Evolutionary conservation across 2,329 filamentous ascomycete genomes (phyloP).

Genomic region (Hortaea werneckii): DNA sequence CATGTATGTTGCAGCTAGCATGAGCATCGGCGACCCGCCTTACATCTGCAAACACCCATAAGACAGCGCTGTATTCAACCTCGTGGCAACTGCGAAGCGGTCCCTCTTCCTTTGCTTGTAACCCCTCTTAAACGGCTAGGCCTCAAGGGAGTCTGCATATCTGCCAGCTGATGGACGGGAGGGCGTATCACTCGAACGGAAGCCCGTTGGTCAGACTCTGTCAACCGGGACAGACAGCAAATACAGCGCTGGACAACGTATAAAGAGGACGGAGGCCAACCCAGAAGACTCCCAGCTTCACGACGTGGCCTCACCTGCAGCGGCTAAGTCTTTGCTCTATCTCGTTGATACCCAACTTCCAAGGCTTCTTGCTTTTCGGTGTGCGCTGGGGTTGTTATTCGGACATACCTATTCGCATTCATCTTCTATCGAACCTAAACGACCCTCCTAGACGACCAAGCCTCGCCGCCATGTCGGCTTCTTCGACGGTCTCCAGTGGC

Average conservation of each 20-base stretch:
- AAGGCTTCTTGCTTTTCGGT: slow-evolving; percentile 13
- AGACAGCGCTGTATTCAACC: background rate
- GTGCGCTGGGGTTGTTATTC: slow-evolving; percentile 9
- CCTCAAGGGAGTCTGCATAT: background rate
- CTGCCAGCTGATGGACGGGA: slow-evolving; percentile 1
- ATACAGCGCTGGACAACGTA: slow-evolving; percentile 1
- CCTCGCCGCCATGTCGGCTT: slow-evolving; percentile 3
- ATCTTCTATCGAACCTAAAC: background rate
- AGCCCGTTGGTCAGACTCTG: slow-evolving; percentile 3
- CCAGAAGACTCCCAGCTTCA: background rate
- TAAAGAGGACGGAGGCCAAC: slow-evolving; percentile 1
- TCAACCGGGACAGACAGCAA: slow-evolving; percentile 3
- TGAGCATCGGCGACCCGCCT: background rate
- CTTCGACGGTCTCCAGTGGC: slow-evolving; percentile 9
- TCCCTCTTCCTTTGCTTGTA: background rate
- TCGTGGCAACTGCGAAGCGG: background rate
- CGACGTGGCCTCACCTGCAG: slow-evolving; percentile 1
- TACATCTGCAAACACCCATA: background rate
- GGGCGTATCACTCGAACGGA: background rate
- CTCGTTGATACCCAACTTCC: slow-evolving; percentile 19
- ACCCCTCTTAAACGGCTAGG: background rate
- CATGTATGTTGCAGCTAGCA: background rate
- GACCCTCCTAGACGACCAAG: background rate
- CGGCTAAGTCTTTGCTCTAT: slow-evolving; percentile 17
- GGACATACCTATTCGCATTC: slow-evolving; percentile 12